Base-by-base conservation (phyloP, 345 rosid genomes). In the Corchorus olitorius region DNA sequence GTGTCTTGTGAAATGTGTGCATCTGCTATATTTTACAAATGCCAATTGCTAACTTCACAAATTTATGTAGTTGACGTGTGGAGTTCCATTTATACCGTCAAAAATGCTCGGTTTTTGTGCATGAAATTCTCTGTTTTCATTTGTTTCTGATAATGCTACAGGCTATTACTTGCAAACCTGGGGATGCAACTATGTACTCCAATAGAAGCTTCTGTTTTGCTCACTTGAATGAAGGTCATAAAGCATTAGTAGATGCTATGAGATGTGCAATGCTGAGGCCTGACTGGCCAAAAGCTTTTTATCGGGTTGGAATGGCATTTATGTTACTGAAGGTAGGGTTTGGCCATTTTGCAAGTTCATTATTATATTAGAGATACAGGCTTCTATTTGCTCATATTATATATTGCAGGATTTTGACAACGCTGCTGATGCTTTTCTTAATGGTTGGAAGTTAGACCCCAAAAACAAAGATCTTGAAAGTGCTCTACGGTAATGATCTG, bases 161-260 rank as follows among this genome's bases (percentile, higher is more conserved):
- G 79, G 68, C 75, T 34, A 56, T 13, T 59, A 12, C 48, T 60
- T 67, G 37, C 33, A 16, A 59, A 2, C 67, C 14, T 11, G 7
- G 12, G 8, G 77, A 78, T n/a, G 68, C 77, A 27, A 16, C 68
- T 19, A 3, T 66, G 15, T 55, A 22, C 11, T 78, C 81, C 50
- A 78, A 78, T 33, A 56, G 52, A 56, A 78, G 81, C 43, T 67
- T 78, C 12, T 78, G 73, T 27, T 73, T 74, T 53, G 77, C 74
- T 0, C 53, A 53, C 59, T 66, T 56, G 53, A 74, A 73, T 37
- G 68, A 73, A 11, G 74, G 74, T 9, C 10, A 50, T 20, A n/a
- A 16, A 2, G 77, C 81, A 56, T 50, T 78, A 58, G 7, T 3
- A 45, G 61, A 74, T 73, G 81, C 77, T 46, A 14, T 7, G 45